Base-by-base conservation (phyloP, 495 filamentous ascomycete species). In the Aspergillus heteromorphus region DNA sequence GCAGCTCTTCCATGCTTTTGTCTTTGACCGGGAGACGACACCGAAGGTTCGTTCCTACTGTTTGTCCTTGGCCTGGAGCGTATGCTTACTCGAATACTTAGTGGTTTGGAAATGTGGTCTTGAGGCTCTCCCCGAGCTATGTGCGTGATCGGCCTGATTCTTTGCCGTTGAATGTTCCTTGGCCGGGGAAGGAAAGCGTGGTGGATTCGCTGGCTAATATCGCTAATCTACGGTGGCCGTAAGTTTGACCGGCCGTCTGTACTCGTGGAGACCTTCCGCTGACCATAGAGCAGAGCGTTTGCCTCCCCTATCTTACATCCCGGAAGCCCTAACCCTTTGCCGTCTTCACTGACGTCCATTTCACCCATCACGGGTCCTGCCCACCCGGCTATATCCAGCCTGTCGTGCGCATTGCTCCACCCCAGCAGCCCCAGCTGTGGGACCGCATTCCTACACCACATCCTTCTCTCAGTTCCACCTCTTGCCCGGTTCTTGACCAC, bases 361-460 rank as follows among this genome's bases (percentile, higher is more conserved):
- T 78, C 87, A 1, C 91, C 92, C 10, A 82, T 97, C 23, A 87
- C 89, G 29, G 82, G 87, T 0, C 81, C 86, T 27, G 92, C 92
- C 1, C 92, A 96, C 63, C 92, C 92, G 7, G 79, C 86, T 21
- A 92, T 95, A 64, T 81, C 79, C 2, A 84, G 79, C 41, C 81
- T 97, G 27, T 90, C 89, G 49, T 98, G 93, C 71, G 93, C 93
- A 2, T 77, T 92, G 17, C 82, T 97, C n/a, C 93, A 98, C 68
- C 92, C 93, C 0, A 72, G 79, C 18, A 87, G 91, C 57, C 91
- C 93, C 3, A 92, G 85, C 54, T 98, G 93, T 73, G 77, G 83
- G 21, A 87, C 86, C 16, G 92, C 90, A 2, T 92, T 91, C 73
- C 65, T 96, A 36, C 86, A 87, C 48, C 89, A 91, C 67, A 87